phyloP scores from a whole-genome alignment of 768 basidiomycete genomes.

The Pleurotus pulmonarius region DNA sequence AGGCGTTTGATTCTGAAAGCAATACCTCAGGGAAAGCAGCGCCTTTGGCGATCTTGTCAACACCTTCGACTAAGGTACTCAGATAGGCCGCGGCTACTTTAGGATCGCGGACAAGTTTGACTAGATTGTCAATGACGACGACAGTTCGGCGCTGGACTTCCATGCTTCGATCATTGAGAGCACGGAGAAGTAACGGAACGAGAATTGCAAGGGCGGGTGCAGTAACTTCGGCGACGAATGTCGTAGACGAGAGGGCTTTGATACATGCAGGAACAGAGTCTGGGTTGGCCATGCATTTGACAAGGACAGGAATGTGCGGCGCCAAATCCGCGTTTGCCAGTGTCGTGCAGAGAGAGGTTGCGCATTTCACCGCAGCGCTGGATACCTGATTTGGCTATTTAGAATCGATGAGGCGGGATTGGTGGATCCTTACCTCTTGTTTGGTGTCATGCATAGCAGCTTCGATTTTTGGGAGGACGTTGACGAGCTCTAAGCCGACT shows the following conservation, averaged over 20 bases:
- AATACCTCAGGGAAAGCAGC: conserved; percentile 93
- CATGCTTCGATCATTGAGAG: conserved; percentile 93
- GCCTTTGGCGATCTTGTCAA: conserved; percentile 82
- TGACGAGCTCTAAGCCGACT: conserved; percentile 81
- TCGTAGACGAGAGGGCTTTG: conserved; percentile 91
- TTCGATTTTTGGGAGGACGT: conserved; percentile 83
- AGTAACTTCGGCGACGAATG: conserved; percentile 96
- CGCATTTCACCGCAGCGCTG: conserved; percentile 82
- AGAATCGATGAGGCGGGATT: background rate
- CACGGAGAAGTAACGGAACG: conserved; percentile 86
- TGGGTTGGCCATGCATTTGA: conserved; percentile 93
- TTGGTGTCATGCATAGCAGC: conserved; percentile 96
- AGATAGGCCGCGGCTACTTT: conserved; percentile 87
- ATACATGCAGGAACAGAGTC: conserved; percentile 87
- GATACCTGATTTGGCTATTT: conserved; percentile 57
- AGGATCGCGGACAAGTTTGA: conserved; percentile 93
- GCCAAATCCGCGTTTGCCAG: conserved; percentile 91
- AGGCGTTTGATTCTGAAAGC: conserved; percentile 15
- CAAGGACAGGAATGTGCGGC: conserved; percentile 84
- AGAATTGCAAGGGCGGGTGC: conserved; percentile 95
- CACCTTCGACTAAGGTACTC: conserved; percentile 83
- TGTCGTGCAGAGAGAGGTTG: conserved; percentile 82
- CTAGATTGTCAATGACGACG: conserved; percentile 92
- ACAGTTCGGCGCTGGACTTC: conserved; percentile 94
- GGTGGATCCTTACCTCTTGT: conserved; percentile 59